A percentile compares a stretch with the other conserved stretches of the same genome.
phyloP scores from a whole-genome alignment of 2,329 filamentous ascomycete genomes.

The Neoarthrinium moseri region DNA sequence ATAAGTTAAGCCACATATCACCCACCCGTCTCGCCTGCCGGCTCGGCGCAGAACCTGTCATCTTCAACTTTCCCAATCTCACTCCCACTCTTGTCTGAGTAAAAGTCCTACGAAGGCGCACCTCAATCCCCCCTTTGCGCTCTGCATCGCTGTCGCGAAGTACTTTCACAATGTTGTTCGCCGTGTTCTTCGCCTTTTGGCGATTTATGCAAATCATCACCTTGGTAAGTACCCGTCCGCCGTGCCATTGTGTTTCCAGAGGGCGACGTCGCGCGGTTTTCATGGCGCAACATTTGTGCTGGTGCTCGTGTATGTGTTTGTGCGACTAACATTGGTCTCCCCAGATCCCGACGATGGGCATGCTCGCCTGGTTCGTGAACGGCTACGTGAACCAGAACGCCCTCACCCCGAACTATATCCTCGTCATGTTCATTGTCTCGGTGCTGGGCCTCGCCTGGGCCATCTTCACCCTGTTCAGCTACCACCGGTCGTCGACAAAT shows the following conservation, averaged over 20 bases:
- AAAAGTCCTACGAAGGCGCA: background rate
- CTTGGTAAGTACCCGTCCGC: conserved; percentile 49
- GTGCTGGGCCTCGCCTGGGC: conserved; percentile 63
- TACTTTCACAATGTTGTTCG: conserved; percentile 56
- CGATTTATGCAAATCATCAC: conserved; percentile 63
- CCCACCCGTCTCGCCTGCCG: background rate
- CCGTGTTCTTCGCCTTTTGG: conserved; percentile 61
- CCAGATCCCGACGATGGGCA: conserved; percentile 64
- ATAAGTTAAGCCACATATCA: background rate
- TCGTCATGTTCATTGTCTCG: conserved; percentile 67
- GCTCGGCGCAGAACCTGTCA: background rate
- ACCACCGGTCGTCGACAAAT: conserved; percentile 61
- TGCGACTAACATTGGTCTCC: no score
- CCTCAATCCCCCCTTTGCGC: background rate
- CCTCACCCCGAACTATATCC: conserved; percentile 61
- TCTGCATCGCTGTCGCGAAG: background rate
- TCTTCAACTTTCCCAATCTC: background rate
- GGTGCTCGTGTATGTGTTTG: no score
- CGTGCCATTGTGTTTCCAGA: no score
- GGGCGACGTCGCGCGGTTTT: no score
- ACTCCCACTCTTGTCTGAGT: background rate
- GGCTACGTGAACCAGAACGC: conserved; percentile 55
- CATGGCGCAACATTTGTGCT: no score
- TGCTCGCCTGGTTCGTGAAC: conserved; percentile 66
- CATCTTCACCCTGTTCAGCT: conserved; percentile 64